phyloP scores from a whole-genome alignment of 305 asterid genomes.

The Salvia sclarea region DNA sequence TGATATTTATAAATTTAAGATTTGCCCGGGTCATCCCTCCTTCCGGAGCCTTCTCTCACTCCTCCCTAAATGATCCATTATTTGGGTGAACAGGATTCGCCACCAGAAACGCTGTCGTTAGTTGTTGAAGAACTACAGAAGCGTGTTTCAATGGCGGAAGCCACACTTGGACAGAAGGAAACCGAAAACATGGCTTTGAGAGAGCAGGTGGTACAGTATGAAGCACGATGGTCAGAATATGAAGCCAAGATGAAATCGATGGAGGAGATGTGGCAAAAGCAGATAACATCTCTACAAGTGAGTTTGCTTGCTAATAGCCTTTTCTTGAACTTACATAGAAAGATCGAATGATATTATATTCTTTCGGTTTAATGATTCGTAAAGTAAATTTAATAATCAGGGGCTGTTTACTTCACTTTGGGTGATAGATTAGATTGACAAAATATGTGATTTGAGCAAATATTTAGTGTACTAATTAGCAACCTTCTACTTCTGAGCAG shows the following conservation, averaged over 20 bases:
- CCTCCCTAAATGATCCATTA: slow-evolving; percentile 2
- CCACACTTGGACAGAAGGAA: slow-evolving; percentile 62
- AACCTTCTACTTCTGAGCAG: slow-evolving; percentile 43
- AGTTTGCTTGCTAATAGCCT: slow-evolving; percentile 30
- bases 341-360: neutral
- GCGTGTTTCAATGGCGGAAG: slow-evolving; percentile 53
- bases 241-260: slow-evolving; percentile 80
- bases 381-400: neutral
- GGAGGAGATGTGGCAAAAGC: slow-evolving; percentile 96
- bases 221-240: slow-evolving; percentile 72
- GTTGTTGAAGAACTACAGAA: slow-evolving; percentile 75
- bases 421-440: neutral
- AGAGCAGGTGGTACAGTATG: slow-evolving; percentile 67
- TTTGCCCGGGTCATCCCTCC: neutral
- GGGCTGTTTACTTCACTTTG: neutral
- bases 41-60: neutral
- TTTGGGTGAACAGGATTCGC: slow-evolving; percentile 55
- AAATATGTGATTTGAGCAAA: neutral
- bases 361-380: too few species aligned
- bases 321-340: neutral
- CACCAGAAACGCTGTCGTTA: slow-evolving; percentile 51
- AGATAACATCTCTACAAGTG: slow-evolving; percentile 85
- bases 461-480: neutral
- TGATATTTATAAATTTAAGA: neutral
- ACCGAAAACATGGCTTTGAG: slow-evolving; percentile 68